phyloP scores from a whole-genome alignment of 495 filamentous ascomycete genomes.

The Lasiosphaeriaceae sp. region DNA sequence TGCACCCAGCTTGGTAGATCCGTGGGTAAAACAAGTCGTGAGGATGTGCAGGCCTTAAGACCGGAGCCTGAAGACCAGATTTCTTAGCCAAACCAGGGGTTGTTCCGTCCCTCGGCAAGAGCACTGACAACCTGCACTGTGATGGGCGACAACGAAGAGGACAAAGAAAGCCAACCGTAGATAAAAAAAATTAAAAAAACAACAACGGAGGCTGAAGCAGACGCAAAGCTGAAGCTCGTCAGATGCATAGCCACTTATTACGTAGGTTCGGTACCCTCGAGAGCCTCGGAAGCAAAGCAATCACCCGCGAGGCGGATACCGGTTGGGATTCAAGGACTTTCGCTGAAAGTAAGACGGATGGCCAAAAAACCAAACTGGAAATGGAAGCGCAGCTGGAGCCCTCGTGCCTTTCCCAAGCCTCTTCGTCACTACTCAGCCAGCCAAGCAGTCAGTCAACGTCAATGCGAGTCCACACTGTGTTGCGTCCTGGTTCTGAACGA shows the following conservation, averaged over 20 bases:
- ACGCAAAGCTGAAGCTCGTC: too few species aligned
- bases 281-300: neutral
- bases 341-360: too few species aligned
- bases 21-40: conserved; percentile 24
- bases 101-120: neutral
- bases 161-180: too few species aligned
- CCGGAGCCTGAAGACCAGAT: neutral
- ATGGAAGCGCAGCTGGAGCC: too few species aligned
- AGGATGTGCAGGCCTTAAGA: conserved; percentile 1
- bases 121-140: too few species aligned
- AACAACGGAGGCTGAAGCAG: too few species aligned
- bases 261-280: neutral
- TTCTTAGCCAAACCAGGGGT: neutral
- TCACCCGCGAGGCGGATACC: too few species aligned
- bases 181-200: too few species aligned
- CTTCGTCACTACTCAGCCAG: neutral
- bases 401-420: neutral
- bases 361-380: too few species aligned
- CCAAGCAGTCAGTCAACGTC: neutral
- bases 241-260: neutral
- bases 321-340: too few species aligned
- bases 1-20: conserved; percentile 8
- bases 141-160: too few species aligned
- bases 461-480: neutral
- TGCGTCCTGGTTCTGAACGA: neutral